Percentiles rank a stretch among this genome's conserved stretches.
phyloP scores from a whole-genome alignment of 164 flowering plant genomes.

The Tetrastigma voinierianum region DNA sequence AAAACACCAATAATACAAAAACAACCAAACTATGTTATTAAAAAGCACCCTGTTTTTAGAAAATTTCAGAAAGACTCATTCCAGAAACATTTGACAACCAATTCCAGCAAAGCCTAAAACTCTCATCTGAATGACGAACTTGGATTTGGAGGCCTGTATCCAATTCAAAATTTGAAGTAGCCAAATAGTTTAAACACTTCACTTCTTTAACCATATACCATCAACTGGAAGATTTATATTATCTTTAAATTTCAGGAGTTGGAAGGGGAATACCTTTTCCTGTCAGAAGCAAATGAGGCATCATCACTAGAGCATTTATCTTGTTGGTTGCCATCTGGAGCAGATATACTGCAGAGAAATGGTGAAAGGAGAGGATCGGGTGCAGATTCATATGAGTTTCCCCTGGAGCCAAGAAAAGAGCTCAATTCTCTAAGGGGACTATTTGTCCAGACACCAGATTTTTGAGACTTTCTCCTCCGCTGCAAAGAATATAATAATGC shows the following conservation, averaged over 20 bases:
- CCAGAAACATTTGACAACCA: no score
- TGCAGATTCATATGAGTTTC: constrained; percentile 31
- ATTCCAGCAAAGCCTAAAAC: no score
- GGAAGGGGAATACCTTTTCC: constrained; percentile 37
- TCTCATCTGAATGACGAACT: no score
- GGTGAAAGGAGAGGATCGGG: constrained; percentile 74
- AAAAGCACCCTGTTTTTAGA: no score
- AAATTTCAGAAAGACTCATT: no score
- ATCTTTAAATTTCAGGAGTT: neutral
- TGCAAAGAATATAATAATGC: constrained; percentile 23
- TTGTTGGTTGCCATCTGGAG: constrained; percentile 22
- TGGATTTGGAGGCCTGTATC: no score
- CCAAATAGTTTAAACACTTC: neutral
- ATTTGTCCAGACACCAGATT: constrained; percentile 45
- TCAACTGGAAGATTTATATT: neutral
- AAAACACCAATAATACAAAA: no score
- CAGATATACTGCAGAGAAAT: constrained; percentile 42
- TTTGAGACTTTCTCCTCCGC: constrained; percentile 59
- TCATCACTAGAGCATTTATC: constrained; percentile 20
- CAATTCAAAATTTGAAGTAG: neutral
- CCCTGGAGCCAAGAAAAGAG: constrained; percentile 39
- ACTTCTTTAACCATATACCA: neutral
- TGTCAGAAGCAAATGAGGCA: constrained; percentile 17
- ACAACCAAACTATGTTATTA: no score
- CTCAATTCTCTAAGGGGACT: constrained; percentile 44